These are phyloP conservation scores for Tylopilus vinaceipallidus DNA, from an alignment of 768 basidiomycete genomes.

Conservation along the genomic window DNA sequence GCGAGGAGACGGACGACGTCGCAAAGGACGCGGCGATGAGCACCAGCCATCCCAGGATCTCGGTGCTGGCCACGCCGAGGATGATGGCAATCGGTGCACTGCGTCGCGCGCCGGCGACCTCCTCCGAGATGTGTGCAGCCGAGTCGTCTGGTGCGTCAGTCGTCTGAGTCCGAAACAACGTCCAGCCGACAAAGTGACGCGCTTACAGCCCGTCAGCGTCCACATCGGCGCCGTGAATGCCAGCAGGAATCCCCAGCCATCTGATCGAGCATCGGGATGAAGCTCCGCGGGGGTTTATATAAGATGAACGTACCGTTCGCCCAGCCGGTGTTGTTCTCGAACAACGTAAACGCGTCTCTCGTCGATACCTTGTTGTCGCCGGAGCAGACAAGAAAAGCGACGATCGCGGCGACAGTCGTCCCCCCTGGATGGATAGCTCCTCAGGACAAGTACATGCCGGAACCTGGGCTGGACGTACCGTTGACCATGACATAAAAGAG, in stretches of 20 bases:
- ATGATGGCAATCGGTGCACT: constrained; percentile 71
- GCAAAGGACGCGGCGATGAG: constrained; percentile 66
- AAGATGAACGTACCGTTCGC: constrained; percentile 43
- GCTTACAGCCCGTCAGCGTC: constrained; percentile 73
- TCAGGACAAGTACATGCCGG: no score
- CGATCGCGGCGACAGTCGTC: constrained; percentile 61
- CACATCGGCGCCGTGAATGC: constrained; percentile 78
- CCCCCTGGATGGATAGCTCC: constrained; percentile 43
- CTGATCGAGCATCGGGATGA: constrained; percentile 33
- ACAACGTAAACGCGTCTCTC: constrained; percentile 63
- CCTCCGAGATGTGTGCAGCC: constrained; percentile 74
- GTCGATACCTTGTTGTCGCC: constrained; percentile 61
- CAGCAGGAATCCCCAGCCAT: constrained; percentile 71
- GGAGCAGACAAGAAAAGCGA: constrained; percentile 55
- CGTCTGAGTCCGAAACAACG: background rate
- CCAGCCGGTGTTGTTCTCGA: constrained; percentile 75
- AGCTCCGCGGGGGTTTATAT: no score
- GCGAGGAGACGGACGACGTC: constrained; percentile 49
- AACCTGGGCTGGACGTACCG: constrained; percentile 35
- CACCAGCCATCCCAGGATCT: constrained; percentile 63
- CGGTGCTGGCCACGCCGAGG: constrained; percentile 57
- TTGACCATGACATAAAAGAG: constrained; percentile 68
- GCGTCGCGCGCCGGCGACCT: constrained; percentile 59
- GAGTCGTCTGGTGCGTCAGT: constrained; percentile 54
- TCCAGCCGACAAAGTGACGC: background rate